Base-by-base conservation (phyloP, 177 flowering plant genomes). In the Vitis hybrid region DNA sequence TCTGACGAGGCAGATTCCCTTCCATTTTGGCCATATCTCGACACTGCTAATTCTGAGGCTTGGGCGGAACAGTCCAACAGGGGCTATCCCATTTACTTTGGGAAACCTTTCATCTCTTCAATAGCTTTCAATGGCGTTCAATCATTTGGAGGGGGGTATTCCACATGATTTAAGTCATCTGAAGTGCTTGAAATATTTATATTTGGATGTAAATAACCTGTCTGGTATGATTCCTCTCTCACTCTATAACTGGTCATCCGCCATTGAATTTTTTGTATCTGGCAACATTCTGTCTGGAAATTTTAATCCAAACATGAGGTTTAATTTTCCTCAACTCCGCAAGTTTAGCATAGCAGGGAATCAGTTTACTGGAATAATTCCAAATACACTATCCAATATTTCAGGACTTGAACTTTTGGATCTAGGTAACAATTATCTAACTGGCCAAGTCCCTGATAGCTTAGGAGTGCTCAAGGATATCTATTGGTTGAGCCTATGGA, bases 131-230 rank as follows among this genome's bases (percentile, higher is more conserved):
- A 2, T 22, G 2, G 24, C 38, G 0, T 6, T 0, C 0, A 84
- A 80, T 54, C 22, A 33, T n/a, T 20, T 82, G 1, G 64, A 53
- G 0, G 0, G 82, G 3, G 59, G 52, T 3, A 71, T 82, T 50
- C 81, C 85, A 18, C 58, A 59, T 2, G 44, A n/a, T 0, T 15
- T 82, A 0, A 76, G 82, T 11, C 44, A 17, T 0, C 33, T 80
- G 8, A 31, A 19, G n/a, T 64, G 52, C 38, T 55, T 83, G 18
- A 4, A 0, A 1, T 3, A 12, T 31, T 49, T 78, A 11, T 22
- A 3, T 3, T 2, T 77, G 1, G 49, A 13, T 3, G 28, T 1
- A 19, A 19, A 19, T 19, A 19, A 19, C 19, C 0, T 19, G 1
- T 19, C 19, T 19, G 19, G 19, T 19, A 19, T 19, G 19, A 19